Evolutionary conservation across 768 basidiomycete species (phyloP).

Genomic region (Saitozyma podzolica): DNA sequence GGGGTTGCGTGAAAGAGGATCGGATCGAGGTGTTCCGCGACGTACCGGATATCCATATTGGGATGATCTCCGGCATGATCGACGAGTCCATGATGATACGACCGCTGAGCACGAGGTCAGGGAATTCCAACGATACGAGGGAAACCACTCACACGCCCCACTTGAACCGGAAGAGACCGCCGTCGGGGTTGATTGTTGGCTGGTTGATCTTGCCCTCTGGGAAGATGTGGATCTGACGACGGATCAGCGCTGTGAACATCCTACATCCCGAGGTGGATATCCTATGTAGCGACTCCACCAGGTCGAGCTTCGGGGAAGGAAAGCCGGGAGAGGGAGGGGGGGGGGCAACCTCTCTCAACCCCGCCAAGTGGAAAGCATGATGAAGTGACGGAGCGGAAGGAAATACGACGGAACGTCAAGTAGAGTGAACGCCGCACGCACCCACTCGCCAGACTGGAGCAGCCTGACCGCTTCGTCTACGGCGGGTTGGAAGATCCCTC

Average conservation of each 20-base stretch:
- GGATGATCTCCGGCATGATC: slow-evolving; percentile 74
- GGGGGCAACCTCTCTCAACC: too few relatives aligned
- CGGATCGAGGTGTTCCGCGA: neutral
- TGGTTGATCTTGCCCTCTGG: slow-evolving; percentile 88
- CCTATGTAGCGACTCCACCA: too few relatives aligned
- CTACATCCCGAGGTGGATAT: neutral
- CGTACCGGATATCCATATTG: slow-evolving; percentile 89
- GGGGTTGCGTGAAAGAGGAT: neutral
- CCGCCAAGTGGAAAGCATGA: neutral
- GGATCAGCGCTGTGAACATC: neutral
- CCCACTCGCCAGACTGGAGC: slow-evolving; percentile 82
- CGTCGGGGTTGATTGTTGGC: slow-evolving; percentile 46
- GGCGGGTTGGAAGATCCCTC: slow-evolving; percentile 82
- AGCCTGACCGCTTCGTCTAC: slow-evolving; percentile 79
- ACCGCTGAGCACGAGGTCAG: slow-evolving; percentile 59
- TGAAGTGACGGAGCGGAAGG: neutral
- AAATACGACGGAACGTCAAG: slow-evolving; percentile 12
- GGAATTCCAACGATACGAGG: neutral
- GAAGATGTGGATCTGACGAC: slow-evolving; percentile 76
- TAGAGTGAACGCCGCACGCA: slow-evolving; percentile 51
- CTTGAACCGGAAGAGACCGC: slow-evolving; percentile 73
- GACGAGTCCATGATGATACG: slow-evolving; percentile 73
- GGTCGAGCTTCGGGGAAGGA: too few relatives aligned
- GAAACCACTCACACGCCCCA: slow-evolving; percentile 83
- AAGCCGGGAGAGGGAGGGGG: too few relatives aligned